Conservation (phyloP, 2,329 filamentous ascomycete species). For the Colletotrichum horii region DNA sequence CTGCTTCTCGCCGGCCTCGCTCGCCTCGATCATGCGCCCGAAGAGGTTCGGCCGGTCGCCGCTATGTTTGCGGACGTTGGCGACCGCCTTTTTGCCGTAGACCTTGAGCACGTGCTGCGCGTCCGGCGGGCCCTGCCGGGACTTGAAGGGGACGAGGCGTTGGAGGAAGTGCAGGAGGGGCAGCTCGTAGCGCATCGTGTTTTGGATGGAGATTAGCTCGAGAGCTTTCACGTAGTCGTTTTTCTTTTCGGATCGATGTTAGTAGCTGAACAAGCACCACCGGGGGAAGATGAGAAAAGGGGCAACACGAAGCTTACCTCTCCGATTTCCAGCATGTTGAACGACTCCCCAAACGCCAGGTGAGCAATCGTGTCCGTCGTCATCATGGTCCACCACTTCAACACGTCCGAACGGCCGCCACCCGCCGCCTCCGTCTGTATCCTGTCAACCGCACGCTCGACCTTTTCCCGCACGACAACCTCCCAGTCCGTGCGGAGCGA, state of each 20-base stretch:
- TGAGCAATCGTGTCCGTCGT: slow-evolving; percentile 59
- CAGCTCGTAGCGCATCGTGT: not conserved
- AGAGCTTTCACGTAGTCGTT: slow-evolving; percentile 6
- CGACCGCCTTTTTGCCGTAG: not conserved
- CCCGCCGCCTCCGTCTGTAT: slow-evolving; percentile 47
- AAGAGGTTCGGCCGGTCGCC: not conserved
- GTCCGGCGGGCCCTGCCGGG: not conserved
- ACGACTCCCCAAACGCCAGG: slow-evolving; percentile 60
- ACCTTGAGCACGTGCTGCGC: not conserved
- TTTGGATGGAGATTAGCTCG: not conserved
- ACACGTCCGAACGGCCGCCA: slow-evolving; percentile 46
- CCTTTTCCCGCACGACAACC: slow-evolving; percentile 37
- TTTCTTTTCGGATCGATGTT: not conserved
- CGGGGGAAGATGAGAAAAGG: too few species aligned
- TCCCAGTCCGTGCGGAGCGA: slow-evolving; percentile 34
- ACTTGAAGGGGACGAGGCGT: not conserved
- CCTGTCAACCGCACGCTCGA: slow-evolving; percentile 42
- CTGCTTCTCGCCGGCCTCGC: not conserved
- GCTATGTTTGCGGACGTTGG: not conserved
- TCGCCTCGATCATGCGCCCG: not conserved
- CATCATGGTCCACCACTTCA: slow-evolving; percentile 61
- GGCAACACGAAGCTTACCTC: not conserved
- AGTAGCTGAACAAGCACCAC: not conserved
- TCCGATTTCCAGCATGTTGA: slow-evolving; percentile 50
- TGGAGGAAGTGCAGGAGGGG: not conserved